These are phyloP conservation scores for Centella asiatica DNA, from an alignment of 129 eudicot genomes.

Conservation along the genomic window DNA sequence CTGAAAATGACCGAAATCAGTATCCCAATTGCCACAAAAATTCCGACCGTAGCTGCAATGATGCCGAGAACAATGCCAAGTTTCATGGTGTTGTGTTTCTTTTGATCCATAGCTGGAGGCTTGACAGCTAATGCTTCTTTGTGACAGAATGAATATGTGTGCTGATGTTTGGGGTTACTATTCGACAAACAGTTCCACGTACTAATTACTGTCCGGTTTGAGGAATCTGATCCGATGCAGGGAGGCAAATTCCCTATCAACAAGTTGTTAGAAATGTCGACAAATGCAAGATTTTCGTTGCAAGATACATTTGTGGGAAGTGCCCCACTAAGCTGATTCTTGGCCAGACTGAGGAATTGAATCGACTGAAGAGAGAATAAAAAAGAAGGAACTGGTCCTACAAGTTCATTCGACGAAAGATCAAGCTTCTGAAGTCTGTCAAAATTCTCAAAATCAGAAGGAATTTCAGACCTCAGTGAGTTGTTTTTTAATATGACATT, in stretches of 20 bases:
- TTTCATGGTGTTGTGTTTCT: conserved; percentile 36
- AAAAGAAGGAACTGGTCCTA: conserved; percentile 68
- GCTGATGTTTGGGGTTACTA: conserved; percentile 57
- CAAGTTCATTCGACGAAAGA: conserved; percentile 53
- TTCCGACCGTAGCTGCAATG: conserved; percentile 58
- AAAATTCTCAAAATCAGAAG: conserved; percentile 35
- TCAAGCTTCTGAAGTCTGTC: conserved; percentile 53
- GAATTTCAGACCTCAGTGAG: conserved; percentile 50
- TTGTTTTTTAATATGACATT: conserved; percentile 46
- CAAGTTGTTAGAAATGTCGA: conserved; percentile 73
- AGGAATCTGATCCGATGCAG: conserved; percentile 46
- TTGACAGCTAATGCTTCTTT: conserved; percentile 72
- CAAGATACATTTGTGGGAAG: conserved; percentile 46
- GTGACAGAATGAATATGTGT: conserved; percentile 42
- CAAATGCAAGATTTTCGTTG: conserved; percentile 32
- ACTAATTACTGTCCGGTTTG: conserved; percentile 48
- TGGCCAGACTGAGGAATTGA: conserved; percentile 48
- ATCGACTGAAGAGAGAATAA: conserved; percentile 59
- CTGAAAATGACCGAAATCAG: conserved; percentile 43
- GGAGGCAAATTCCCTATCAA: conserved; percentile 72
- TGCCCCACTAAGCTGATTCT: conserved; percentile 71
- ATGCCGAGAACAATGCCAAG: conserved; percentile 72
- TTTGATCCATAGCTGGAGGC: conserved; percentile 38
- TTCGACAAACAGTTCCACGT: conserved; percentile 63
- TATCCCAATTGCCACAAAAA: conserved; percentile 39